phyloP scores from a whole-genome alignment of 768 basidiomycete genomes.

The Coprinellus micaceus region DNA sequence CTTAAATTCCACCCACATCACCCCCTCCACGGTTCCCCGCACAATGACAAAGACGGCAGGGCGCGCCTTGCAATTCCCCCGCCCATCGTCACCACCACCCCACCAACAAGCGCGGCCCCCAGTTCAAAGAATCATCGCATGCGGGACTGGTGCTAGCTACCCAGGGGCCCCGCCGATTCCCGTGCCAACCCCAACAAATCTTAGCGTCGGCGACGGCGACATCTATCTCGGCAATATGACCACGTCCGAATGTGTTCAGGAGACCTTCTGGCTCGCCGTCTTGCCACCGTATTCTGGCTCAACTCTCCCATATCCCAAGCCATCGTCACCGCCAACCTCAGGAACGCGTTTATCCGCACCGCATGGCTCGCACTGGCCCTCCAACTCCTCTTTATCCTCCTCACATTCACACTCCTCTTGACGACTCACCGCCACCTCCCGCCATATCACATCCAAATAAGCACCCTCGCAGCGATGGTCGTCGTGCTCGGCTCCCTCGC shows the following conservation, averaged over 20 bases:
- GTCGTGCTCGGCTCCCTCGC: constrained; percentile 71
- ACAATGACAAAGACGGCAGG: neutral
- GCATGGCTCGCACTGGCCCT: no score
- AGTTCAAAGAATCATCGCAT: neutral
- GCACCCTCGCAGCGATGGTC: constrained; percentile 36
- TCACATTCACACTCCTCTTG: no score
- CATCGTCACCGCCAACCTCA: no score
- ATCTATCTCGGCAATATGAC: neutral
- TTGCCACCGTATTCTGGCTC: constrained; percentile 63
- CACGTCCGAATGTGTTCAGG: neutral
- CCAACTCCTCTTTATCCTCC: no score
- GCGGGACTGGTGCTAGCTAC: neutral
- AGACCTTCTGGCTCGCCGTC: no score
- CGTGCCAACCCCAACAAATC: neutral
- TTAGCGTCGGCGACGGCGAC: neutral
- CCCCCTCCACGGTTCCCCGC: neutral
- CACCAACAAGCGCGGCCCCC: neutral
- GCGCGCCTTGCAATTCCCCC: no score
- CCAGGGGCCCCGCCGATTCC: neutral
- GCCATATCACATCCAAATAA: constrained; percentile 15
- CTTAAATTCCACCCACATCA: neutral
- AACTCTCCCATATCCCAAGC: constrained; percentile 54
- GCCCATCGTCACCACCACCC: neutral
- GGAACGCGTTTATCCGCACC: no score
- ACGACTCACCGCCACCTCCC: constrained; percentile 9